These are phyloP conservation scores for Mrakia frigida DNA, from an alignment of 768 basidiomycete genomes.

Conservation along the genomic window DNA sequence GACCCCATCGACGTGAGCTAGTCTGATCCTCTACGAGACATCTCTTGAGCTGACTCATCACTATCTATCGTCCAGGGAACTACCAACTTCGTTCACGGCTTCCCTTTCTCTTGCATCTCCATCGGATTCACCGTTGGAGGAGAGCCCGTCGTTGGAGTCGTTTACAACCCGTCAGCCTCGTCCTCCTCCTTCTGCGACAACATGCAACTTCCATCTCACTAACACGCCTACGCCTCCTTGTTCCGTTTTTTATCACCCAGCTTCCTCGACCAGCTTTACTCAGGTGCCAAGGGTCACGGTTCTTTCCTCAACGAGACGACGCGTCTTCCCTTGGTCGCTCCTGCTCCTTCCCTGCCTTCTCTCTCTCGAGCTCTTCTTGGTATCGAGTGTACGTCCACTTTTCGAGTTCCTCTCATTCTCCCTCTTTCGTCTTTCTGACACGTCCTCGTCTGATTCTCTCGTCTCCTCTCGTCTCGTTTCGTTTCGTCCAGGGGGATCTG, in stretches of 20 bases:
- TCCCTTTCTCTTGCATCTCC: constrained; percentile 84
- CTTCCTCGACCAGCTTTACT: constrained; percentile 53
- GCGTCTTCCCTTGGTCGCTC: constrained; percentile 59
- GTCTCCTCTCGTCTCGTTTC: neutral
- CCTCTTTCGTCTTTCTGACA: constrained; percentile 34
- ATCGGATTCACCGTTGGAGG: constrained; percentile 71
- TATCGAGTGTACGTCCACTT: constrained; percentile 62
- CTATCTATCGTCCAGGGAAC: neutral
- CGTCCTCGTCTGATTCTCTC: neutral
- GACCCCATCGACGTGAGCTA: constrained; percentile 74
- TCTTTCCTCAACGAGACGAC: constrained; percentile 61
- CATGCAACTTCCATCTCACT: neutral
- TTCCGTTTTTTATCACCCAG: neutral
- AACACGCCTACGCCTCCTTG: constrained; percentile 11
- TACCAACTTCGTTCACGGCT: constrained; percentile 47
- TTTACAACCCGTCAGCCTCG: constrained; percentile 87
- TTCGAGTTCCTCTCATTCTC: constrained; percentile 32
- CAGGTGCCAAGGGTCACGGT: constrained; percentile 70
- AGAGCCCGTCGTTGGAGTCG: constrained; percentile 50
- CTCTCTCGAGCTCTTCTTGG: constrained; percentile 69
- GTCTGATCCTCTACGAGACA: constrained; percentile 50
- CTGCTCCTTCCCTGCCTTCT: constrained; percentile 57
- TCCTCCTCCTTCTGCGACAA: neutral
- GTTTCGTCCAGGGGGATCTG: constrained; percentile 47
- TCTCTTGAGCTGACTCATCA: neutral